Evolutionary conservation across 106 monocot species (phyloP), one percentile per base, ranked within the genome.

Genomic region (Agapanthus africanus): DNA sequence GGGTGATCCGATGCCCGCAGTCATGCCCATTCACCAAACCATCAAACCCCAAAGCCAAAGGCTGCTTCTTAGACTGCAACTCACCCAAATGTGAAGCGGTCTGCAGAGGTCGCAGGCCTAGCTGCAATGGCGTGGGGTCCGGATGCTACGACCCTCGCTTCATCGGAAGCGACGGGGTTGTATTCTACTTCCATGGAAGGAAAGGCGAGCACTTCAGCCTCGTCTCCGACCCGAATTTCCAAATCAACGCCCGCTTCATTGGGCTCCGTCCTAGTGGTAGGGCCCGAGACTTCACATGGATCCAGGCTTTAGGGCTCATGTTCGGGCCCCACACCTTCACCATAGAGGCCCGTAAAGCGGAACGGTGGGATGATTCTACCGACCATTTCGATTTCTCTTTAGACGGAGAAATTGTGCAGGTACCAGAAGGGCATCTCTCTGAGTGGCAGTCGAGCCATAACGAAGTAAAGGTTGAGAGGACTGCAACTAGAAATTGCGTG

Each of bases 61-160:
- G 40, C n/a, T 88, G 88, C 79, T 84, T 72, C 66, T 70, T 88
- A 21, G 82, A 88, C 79, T 88, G 84, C 76, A 54, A 71, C 51
- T 73, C 76, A 13, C 80, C 80, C 49, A 82, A 73, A 63, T 88
- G 88, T 30, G 76, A 88, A 54, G 59, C 79, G 10, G 40, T 68
- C 31, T 88, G 88, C 46, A 27, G 76, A 70, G 73, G 84, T 46
- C 71, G 80, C 6, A 78, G 75, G 61, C 73, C 81, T 0, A 74
- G 57, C 19, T 89, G 88, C 71, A 74, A 79, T 7, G 82, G 82
- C 0, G 26, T 74, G 16, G 85, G 88, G 42, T 50, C 84, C 1
- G 85, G 76, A 7, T 85, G 89, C 89, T 78, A 78, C 27, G 85
- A 90, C 37, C 90, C 90, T 1, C 74, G 85, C 30, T 90, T 90